These are phyloP conservation scores for Elsinoe australis DNA, from an alignment of 2,329 filamentous ascomycete genomes.

Conservation along the genomic window DNA sequence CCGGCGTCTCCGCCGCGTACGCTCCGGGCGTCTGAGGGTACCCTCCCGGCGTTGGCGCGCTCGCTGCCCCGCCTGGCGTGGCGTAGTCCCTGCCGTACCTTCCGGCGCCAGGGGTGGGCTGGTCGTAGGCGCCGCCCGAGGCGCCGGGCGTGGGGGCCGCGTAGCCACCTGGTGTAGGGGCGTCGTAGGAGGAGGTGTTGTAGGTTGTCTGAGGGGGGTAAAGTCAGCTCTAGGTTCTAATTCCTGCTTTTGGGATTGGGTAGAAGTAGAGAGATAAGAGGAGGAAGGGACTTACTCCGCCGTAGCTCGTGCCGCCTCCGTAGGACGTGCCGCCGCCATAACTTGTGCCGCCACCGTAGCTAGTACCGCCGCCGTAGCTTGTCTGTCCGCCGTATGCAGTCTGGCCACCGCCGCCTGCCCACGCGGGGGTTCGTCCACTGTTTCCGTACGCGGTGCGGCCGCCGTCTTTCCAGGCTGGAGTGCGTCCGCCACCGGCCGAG, in stretches of 20 bases:
- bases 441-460: conserved; percentile 40
- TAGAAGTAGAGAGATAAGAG: not conserved
- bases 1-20: conserved; percentile 16
- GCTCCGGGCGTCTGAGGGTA: conserved; percentile 16
- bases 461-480: conserved; percentile 39
- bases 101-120: conserved; percentile 32
- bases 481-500: conserved; percentile 33
- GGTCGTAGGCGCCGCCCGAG: conserved; percentile 27
- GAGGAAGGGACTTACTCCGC: conserved; percentile 28
- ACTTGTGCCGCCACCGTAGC: conserved; percentile 51
- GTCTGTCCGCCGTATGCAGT: conserved; percentile 47
- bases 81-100: conserved; percentile 33
- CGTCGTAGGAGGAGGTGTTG: conserved; percentile 56
- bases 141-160: conserved; percentile 37
- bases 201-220: conserved; percentile 27
- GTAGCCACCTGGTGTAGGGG: conserved; percentile 44
- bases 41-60: conserved; percentile 49
- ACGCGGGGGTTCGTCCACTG: conserved; percentile 38
- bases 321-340: conserved; percentile 46
- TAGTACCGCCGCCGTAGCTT: conserved; percentile 54
- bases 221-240: not conserved
- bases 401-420: conserved; percentile 33
- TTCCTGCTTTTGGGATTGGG: conserved; percentile 18
- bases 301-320: conserved; percentile 42
- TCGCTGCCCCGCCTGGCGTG: conserved; percentile 37